Base-by-base conservation (phyloP, 2,329 filamentous ascomycete genomes). In the Trichoderma lentiforme region DNA sequence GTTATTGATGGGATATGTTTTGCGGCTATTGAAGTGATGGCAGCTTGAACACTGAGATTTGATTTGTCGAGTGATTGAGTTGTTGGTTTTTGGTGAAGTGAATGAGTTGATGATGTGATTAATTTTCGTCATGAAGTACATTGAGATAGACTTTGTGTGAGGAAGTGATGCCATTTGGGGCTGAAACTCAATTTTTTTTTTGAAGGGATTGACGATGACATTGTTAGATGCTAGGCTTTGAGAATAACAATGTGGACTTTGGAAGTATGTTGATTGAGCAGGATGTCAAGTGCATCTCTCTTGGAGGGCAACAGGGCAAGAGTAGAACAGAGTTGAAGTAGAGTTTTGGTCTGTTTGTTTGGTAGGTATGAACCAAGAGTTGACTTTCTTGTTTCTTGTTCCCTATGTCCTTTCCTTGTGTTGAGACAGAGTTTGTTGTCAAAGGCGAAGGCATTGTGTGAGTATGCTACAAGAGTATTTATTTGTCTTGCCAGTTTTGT, bases 401-500 rank as follows among this genome's bases (percentile, higher is more conserved):
- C 18, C 0, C 6, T 9, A 3, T n/a, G 39, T 43, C 1, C 0
- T 18, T 9, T 43, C 1, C 0, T n/a, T 9, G 3, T 0, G 4
- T 18, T 43, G 18, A 2, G 1, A n/a, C 7, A n/a, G 8, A 43
- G 3, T 2, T n/a, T 43, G 3, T 43, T 43, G 7, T 43, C 8
- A 47, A 47, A 21, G 18, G 43, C 2, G 21, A 21, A 21, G 18
- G 43, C 4, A 21, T 47, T 9, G 39, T 5, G 18, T 43, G 39
- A 18, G 18, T 18, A 15, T 39, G 39, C 18, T 1, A 3, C 2
- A 7, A 43, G 18, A 43, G 39, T n/a, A 18, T 15, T 4, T 43
- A 43, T n/a, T n/a, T 43, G 7, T 9, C 39, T 43, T 43, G 39
- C 18, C 3, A 9, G 1, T n/a, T 18, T 43, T 43, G 1, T 18